Percentiles rank a stretch among this genome's conserved stretches.
phyloP scores from a whole-genome alignment of 331 rosid genomes.

The Malus hybrid region DNA sequence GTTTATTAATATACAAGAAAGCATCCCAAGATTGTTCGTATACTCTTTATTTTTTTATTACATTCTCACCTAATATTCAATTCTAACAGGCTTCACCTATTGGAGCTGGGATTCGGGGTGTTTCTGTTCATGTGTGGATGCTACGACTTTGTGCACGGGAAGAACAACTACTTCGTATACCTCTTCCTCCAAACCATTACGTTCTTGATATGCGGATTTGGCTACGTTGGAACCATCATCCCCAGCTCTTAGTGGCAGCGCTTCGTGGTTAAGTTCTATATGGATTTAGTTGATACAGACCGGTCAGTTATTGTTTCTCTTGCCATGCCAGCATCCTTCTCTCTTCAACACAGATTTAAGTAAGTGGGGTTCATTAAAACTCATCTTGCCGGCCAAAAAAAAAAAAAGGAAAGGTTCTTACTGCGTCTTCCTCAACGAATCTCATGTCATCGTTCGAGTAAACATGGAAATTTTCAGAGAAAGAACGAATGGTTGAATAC shows the following conservation, averaged over 20 bases:
- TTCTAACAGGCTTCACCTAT: slow-evolving; percentile 49
- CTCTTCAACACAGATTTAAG: slow-evolving; percentile 24
- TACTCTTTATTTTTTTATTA: neutral
- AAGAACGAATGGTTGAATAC: slow-evolving; percentile 4
- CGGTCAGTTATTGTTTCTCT: slow-evolving; percentile 8
- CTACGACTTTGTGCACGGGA: slow-evolving; percentile 88
- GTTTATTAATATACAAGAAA: neutral
- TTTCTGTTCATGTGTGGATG: slow-evolving; percentile 95
- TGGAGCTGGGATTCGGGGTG: slow-evolving; percentile 90
- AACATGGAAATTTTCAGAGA: slow-evolving; percentile 18
- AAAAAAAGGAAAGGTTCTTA: slow-evolving; percentile 22
- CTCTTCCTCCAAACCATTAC: slow-evolving; percentile 88
- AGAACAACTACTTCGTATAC: slow-evolving; percentile 84
- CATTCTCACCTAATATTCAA: neutral
- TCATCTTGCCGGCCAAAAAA: slow-evolving; percentile 14
- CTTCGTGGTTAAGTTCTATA: slow-evolving; percentile 1
- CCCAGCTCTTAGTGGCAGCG: slow-evolving; percentile 31
- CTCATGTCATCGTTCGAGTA: slow-evolving; percentile 12
- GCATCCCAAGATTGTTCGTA: neutral
- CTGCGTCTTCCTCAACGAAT: slow-evolving; percentile 14
- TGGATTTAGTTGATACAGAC: slow-evolving; percentile 1
- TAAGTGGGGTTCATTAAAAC: slow-evolving; percentile 25
- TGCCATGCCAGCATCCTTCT: slow-evolving; percentile 25
- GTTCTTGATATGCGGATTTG: slow-evolving; percentile 83
- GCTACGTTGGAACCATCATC: slow-evolving; percentile 93